Conservation (phyloP, 1,139 yeast species). For the Suhomyces ambrosiae region DNA sequence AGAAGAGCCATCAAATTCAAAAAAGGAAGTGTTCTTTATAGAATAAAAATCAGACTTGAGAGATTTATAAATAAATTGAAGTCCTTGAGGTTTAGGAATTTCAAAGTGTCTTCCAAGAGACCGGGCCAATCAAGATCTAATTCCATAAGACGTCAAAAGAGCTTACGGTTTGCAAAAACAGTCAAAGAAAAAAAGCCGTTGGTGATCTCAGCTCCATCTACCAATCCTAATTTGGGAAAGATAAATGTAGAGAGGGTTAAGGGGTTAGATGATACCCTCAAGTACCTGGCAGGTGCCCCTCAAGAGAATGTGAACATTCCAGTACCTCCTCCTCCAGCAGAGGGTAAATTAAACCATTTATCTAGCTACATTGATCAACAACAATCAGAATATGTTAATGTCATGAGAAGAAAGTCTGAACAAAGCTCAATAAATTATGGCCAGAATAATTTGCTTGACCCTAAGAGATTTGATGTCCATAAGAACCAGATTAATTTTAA, state of each 20-base stretch:
- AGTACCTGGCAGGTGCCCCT: conserved; percentile 33
- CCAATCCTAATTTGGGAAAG: conserved; percentile 34
- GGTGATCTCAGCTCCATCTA: conserved; percentile 29
- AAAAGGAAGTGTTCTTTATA: conserved; percentile 34
- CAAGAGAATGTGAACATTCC: conserved; percentile 12
- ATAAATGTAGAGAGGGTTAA: conserved; percentile 21
- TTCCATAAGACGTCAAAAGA: conserved; percentile 10
- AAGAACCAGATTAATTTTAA: not conserved
- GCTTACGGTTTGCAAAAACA: conserved; percentile 7
- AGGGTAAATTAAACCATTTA: conserved; percentile 26
- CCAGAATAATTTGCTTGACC: conserved; percentile 14
- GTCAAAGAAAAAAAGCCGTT: conserved; percentile 3
- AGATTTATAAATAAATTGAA: conserved; percentile 28
- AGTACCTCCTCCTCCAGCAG: conserved; percentile 3
- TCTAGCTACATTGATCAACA: conserved; percentile 35
- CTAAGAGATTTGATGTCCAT: conserved; percentile 12
- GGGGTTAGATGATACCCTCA: conserved; percentile 29
- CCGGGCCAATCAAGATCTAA: conserved; percentile 16
- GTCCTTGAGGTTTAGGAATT: conserved; percentile 23
- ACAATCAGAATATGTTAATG: conserved; percentile 22
- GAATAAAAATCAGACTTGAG: conserved; percentile 32
- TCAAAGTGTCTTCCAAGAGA: conserved; percentile 35
- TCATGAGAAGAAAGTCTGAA: conserved; percentile 17
- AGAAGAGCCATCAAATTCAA: conserved; percentile 40
- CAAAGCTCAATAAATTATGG: conserved; percentile 23